These are phyloP conservation scores for Russula sp. DNA, from an alignment of 768 basidiomycete genomes.

Conservation along the genomic window DNA sequence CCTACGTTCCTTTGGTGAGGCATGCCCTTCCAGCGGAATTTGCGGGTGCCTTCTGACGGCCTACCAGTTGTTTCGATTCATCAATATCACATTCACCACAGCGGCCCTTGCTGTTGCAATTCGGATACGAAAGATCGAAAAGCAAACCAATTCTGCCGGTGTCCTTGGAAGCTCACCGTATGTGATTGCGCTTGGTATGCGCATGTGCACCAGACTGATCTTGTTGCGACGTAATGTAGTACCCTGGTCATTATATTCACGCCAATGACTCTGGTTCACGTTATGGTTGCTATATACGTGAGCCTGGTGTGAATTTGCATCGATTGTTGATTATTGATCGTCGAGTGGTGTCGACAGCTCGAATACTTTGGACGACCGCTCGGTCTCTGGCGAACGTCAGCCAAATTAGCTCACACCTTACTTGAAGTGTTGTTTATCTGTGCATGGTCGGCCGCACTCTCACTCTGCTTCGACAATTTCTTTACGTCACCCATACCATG, in stretches of 20 bases:
- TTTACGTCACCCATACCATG: constrained; percentile 84
- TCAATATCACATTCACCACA: constrained; percentile 77
- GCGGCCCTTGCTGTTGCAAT: constrained; percentile 75
- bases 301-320: constrained; percentile 26
- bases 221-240: constrained; percentile 31
- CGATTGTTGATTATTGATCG: constrained; percentile 19
- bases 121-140: constrained; percentile 57
- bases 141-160: constrained; percentile 45
- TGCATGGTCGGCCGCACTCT: constrained; percentile 86
- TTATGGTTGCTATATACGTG: constrained; percentile 81
- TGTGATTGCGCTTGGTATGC: not conserved
- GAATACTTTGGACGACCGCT: constrained; percentile 91
- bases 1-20: constrained; percentile 71
- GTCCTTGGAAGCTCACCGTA: constrained; percentile 66
- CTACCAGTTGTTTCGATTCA: constrained; percentile 68
- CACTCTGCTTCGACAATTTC: constrained; percentile 86
- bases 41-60: not conserved
- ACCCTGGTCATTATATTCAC: constrained; percentile 83
- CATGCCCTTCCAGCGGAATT: constrained; percentile 3
- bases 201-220: constrained; percentile 39
- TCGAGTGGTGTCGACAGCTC: constrained; percentile 40
- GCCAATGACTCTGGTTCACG: constrained; percentile 74
- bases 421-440: constrained; percentile 87
- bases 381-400: constrained; percentile 87
- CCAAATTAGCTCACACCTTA: constrained; percentile 79